phyloP scores from a whole-genome alignment of 2,329 filamentous ascomycete genomes.

The Xylaria sp. region DNA sequence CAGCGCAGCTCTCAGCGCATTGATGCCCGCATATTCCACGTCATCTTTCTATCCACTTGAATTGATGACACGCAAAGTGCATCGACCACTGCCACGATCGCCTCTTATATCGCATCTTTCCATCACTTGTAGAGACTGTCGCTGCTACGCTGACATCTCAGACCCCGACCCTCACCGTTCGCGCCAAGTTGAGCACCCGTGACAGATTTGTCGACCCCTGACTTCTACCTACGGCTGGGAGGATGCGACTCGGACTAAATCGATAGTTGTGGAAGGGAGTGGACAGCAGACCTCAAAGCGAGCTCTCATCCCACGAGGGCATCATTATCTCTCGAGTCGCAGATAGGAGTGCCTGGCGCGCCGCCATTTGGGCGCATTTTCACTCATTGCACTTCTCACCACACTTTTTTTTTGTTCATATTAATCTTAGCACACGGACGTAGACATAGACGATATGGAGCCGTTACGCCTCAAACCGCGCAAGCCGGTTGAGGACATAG shows the following conservation, averaged over 20 bases:
- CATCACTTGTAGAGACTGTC: background rate
- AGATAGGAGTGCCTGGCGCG: constrained; percentile 16
- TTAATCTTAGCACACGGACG: constrained; percentile 5
- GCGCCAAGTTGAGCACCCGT: constrained; percentile 19
- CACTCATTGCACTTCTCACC: constrained; percentile 24
- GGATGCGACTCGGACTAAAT: constrained; percentile 38
- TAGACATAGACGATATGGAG: constrained; percentile 60
- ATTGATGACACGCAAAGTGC: constrained; percentile 35
- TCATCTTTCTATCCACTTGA: constrained; percentile 28
- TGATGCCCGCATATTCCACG: constrained; percentile 36
- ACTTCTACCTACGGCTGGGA: constrained; percentile 27
- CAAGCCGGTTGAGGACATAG: constrained; percentile 66
- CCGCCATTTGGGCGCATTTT: constrained; percentile 17
- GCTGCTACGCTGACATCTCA: constrained; percentile 10
- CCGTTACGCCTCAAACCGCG: constrained; percentile 64
- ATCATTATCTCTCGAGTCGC: constrained; percentile 14
- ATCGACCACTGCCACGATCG: constrained; percentile 27
- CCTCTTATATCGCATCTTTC: constrained; percentile 12
- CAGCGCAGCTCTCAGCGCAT: constrained; percentile 25
- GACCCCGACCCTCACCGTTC: constrained; percentile 5
- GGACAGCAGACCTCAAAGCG: constrained; percentile 25
- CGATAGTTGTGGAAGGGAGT: constrained; percentile 40
- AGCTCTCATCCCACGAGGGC: constrained; percentile 6
- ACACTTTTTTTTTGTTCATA: constrained; percentile 14
- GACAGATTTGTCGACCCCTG: constrained; percentile 19